A percentile compares a stretch with the other conserved stretches of the same genome.
phyloP scores from a whole-genome alignment of 2,329 filamentous ascomycete species.

The Colletotrichum gigasporum region DNA sequence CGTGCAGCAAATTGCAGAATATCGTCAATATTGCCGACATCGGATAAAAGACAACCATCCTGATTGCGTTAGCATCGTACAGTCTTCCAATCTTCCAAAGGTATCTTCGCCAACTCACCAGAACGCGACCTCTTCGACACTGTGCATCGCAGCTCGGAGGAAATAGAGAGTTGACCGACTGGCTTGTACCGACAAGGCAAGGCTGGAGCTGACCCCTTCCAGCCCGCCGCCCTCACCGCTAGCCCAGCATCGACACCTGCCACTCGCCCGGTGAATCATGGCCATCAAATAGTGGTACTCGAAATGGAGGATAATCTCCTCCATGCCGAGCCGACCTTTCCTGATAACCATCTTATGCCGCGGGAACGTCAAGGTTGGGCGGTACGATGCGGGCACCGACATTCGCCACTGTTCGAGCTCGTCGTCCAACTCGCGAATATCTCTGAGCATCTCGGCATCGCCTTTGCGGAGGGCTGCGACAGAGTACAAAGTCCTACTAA shows the following conservation, averaged over 20 bases:
- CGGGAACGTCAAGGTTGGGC: constrained; percentile 57
- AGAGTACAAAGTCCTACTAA: constrained; percentile 59
- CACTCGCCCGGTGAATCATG: constrained; percentile 64
- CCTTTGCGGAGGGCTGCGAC: constrained; percentile 56
- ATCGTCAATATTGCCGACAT: constrained; percentile 62
- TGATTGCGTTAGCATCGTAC: constrained; percentile 38
- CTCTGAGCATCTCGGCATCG: constrained; percentile 62
- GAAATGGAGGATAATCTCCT: constrained; percentile 57
- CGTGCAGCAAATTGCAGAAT: constrained; percentile 63
- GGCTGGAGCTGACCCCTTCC: constrained; percentile 59
- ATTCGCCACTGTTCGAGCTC: constrained; percentile 65
- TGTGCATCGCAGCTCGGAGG: constrained; percentile 51
- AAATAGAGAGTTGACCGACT: constrained; percentile 64
- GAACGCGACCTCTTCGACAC: constrained; percentile 57
- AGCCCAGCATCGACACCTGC: constrained; percentile 56
- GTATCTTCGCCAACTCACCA: constrained; percentile 47
- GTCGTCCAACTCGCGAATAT: constrained; percentile 65
- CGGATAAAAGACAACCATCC: constrained; percentile 66
- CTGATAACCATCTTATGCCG: constrained; percentile 37
- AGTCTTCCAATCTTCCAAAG: background rate
- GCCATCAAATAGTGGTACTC: constrained; percentile 66
- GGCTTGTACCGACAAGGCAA: constrained; percentile 62
- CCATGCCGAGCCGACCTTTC: constrained; percentile 50
- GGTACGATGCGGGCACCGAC: constrained; percentile 53
- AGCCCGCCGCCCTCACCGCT: constrained; percentile 34